These are phyloP conservation scores for Ophiostoma sp. DNA, from an alignment of 2,329 filamentous ascomycete genomes.

Conservation along the genomic window DNA sequence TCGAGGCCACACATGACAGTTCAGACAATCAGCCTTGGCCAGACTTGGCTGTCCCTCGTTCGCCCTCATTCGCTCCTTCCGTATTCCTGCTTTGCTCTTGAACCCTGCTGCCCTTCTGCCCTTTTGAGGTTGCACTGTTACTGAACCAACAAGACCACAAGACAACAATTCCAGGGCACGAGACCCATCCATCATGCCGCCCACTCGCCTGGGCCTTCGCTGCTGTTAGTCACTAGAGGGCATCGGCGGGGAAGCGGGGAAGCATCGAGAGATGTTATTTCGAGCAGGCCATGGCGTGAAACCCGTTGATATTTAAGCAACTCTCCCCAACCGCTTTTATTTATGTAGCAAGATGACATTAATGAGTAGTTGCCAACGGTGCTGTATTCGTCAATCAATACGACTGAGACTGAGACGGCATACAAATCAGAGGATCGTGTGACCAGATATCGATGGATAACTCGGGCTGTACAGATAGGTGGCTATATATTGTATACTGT, in stretches of 20 bases:
- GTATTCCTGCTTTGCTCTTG: neutral
- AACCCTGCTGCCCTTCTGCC: neutral
- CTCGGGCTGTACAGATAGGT: neutral
- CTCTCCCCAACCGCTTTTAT: neutral
- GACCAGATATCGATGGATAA: neutral
- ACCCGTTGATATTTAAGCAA: neutral
- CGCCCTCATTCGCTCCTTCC: slow-evolving; percentile 9
- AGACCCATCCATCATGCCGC: neutral
- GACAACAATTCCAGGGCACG: neutral
- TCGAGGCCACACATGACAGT: neutral
- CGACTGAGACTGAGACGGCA: neutral
- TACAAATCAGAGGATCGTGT: neutral
- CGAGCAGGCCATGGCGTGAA: neutral
- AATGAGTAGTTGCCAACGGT: too few species aligned
- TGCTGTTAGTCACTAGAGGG: neutral
- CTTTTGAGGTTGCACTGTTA: neutral
- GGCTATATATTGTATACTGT: neutral
- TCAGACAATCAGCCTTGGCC: neutral
- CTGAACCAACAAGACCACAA: neutral
- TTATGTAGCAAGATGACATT: too few species aligned
- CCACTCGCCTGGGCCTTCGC: neutral
- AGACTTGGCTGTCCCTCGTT: slow-evolving; percentile 4
- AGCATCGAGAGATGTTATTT: neutral
- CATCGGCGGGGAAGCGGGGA: neutral
- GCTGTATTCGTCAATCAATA: neutral